These are phyloP conservation scores for Fusarium nurragi DNA, from an alignment of 2,329 filamentous ascomycete genomes.

Conservation along the genomic window DNA sequence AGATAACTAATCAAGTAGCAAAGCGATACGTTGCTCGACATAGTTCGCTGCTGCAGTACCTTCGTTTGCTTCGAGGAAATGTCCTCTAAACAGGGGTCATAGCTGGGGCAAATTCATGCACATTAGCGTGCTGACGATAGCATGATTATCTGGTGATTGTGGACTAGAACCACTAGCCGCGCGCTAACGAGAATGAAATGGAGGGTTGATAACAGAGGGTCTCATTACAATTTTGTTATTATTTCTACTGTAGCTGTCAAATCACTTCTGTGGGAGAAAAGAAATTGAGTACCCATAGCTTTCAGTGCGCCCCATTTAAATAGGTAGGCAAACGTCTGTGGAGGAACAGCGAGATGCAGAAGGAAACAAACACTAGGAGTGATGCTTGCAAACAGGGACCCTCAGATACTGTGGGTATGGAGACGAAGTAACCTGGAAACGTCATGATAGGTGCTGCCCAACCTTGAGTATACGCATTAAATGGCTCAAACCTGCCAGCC, in stretches of 20 bases:
- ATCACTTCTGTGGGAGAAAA: too few species aligned
- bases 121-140: background rate
- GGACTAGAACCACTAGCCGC: background rate
- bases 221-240: too few species aligned
- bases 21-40: background rate
- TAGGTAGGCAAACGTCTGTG: too few species aligned
- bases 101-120: background rate
- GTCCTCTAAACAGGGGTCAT: background rate
- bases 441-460: background rate
- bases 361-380: background rate
- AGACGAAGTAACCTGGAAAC: background rate
- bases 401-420: background rate
- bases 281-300: too few species aligned
- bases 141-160: background rate
- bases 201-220: background rate
- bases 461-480: background rate
- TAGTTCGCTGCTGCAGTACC: background rate
- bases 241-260: too few species aligned
- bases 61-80: too few species aligned
- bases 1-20: background rate
- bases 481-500: background rate
- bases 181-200: background rate
- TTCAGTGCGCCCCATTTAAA: too few species aligned
- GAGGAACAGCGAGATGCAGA: too few species aligned
- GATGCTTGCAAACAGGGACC: background rate